Conservation (phyloP, 192 early-diverging fungal genomes). For the Paraglomus brasilianum region DNA sequence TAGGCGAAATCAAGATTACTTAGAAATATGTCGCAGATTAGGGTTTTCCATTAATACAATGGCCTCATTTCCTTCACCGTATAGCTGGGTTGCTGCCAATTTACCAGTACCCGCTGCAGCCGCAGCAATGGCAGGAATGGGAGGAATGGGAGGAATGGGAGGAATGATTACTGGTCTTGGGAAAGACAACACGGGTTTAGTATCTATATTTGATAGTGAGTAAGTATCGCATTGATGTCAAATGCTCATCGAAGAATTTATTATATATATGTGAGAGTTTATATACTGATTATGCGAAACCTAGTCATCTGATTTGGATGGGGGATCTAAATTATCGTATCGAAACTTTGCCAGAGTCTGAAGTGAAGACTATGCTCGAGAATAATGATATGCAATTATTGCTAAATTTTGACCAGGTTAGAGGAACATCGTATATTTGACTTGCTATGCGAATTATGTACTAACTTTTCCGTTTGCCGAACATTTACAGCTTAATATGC, state of each 20-base stretch:
- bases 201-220: slow-evolving; percentile 68
- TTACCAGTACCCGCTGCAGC: slow-evolving; percentile 20
- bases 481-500: slow-evolving; percentile 53
- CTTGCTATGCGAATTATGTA: background rate
- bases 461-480: background rate
- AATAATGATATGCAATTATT: slow-evolving; percentile 61
- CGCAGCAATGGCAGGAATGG: background rate
- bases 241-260: too few relatives aligned
- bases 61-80: slow-evolving; percentile 6
- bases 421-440: background rate
- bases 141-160: slow-evolving; percentile 16
- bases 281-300: too few relatives aligned
- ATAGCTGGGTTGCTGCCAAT: slow-evolving; percentile 19
- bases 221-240: slow-evolving; percentile 46
- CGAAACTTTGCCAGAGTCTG: slow-evolving; percentile 54
- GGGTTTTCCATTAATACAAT: slow-evolving; percentile 47
- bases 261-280: too few relatives aligned
- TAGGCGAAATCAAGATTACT: slow-evolving; percentile 86
- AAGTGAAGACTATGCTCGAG: slow-evolving; percentile 55
- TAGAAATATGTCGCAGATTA: slow-evolving; percentile 75
- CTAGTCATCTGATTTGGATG: slow-evolving; percentile 83
- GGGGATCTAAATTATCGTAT: slow-evolving; percentile 97
- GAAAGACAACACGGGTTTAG: too few relatives aligned
- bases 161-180: too few relatives aligned
- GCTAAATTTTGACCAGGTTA: slow-evolving; percentile 79